A percentile compares a stretch with the other conserved stretches of the same genome.
phyloP scores from a whole-genome alignment of 139 green algal genomes.

The Desmodesmus armatus region DNA sequence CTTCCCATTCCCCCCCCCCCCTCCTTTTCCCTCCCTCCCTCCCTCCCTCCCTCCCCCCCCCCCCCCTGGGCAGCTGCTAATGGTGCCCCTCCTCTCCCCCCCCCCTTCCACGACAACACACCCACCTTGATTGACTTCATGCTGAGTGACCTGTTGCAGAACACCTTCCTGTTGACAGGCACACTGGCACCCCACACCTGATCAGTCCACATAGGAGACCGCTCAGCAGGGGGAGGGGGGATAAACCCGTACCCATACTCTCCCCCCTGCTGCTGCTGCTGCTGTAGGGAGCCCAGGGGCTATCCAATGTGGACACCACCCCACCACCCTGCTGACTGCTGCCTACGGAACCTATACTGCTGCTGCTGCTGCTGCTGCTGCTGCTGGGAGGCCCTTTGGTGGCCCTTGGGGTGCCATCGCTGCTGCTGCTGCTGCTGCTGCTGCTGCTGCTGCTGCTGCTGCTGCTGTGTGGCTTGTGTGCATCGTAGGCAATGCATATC shows the following conservation, averaged over 20 bases:
- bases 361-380: neutral
- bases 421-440: conserved; percentile 20
- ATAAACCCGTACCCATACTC: conserved; percentile 24
- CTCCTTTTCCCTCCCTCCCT: too few relatives aligned
- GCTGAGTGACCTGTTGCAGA: conserved; percentile 98
- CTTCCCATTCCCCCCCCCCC: too few relatives aligned
- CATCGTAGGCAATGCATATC: too few relatives aligned
- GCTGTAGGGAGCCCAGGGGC: neutral
- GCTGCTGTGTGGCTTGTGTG: too few relatives aligned
- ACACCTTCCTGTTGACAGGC: conserved; percentile 73
- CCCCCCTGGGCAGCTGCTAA: too few relatives aligned
- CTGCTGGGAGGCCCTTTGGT: neutral
- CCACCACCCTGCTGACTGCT: neutral
- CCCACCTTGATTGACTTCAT: conserved; percentile 85
- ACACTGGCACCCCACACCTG: conserved; percentile 55
- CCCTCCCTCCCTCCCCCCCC: too few relatives aligned
- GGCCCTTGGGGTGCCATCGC: neutral
- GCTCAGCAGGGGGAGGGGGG: conserved; percentile 13
- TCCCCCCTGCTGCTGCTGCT: too few relatives aligned
- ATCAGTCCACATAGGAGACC: conserved; percentile 33
- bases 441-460: conserved; percentile 16
- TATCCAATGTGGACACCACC: neutral
- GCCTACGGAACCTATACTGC: neutral
- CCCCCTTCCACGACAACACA: too few relatives aligned
- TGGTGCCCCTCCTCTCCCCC: too few relatives aligned